Percentiles rank a stretch among this genome's conserved stretches.
phyloP scores from a whole-genome alignment of 2,329 filamentous ascomycete species.

The Xylariaceae sp. region DNA sequence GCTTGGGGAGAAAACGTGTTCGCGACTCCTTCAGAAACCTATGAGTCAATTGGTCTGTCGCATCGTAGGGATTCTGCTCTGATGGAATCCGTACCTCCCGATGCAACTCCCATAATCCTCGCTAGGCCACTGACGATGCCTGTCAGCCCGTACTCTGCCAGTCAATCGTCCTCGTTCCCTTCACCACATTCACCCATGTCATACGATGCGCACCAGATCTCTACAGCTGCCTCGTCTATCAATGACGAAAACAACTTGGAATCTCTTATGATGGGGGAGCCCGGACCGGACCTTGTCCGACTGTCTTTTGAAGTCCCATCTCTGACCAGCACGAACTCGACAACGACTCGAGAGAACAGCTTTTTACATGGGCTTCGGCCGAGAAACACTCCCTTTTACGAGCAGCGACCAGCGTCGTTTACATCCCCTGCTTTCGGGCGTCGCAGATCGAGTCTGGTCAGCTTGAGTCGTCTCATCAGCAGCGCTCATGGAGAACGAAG shows the following conservation, averaged over 20 bases:
- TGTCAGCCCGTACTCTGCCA: slow-evolving; percentile 61
- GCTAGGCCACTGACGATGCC: slow-evolving; percentile 43
- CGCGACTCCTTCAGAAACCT: slow-evolving; percentile 31
- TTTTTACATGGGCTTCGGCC: slow-evolving; percentile 36
- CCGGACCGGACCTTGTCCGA: slow-evolving; percentile 62
- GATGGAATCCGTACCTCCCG: slow-evolving; percentile 47
- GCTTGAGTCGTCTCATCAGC: slow-evolving; percentile 70
- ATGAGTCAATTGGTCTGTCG: slow-evolving; percentile 42
- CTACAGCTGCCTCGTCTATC: slow-evolving; percentile 69
- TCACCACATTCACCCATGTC: slow-evolving; percentile 65
- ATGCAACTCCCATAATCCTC: slow-evolving; percentile 43
- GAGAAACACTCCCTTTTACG: slow-evolving; percentile 42
- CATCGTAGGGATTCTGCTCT: slow-evolving; percentile 38
- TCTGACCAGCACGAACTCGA: slow-evolving; percentile 68
- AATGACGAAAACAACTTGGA: slow-evolving; percentile 66
- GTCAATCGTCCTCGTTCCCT: slow-evolving; percentile 60
- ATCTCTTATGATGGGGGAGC: slow-evolving; percentile 67
- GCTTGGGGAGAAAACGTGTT: slow-evolving; percentile 37
- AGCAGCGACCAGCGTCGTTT: slow-evolving; percentile 58
- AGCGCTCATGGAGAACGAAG: slow-evolving; percentile 69
- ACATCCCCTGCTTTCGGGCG: slow-evolving; percentile 59
- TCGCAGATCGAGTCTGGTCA: slow-evolving; percentile 70
- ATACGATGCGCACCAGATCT: slow-evolving; percentile 66
- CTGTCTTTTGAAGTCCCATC: slow-evolving; percentile 71
- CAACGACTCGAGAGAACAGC: slow-evolving; percentile 65